A percentile compares a stretch with the other conserved stretches of the same genome.
phyloP scores from a whole-genome alignment of 2,329 filamentous ascomycete genomes.

The Pseudogymnoascus verrucosus region DNA sequence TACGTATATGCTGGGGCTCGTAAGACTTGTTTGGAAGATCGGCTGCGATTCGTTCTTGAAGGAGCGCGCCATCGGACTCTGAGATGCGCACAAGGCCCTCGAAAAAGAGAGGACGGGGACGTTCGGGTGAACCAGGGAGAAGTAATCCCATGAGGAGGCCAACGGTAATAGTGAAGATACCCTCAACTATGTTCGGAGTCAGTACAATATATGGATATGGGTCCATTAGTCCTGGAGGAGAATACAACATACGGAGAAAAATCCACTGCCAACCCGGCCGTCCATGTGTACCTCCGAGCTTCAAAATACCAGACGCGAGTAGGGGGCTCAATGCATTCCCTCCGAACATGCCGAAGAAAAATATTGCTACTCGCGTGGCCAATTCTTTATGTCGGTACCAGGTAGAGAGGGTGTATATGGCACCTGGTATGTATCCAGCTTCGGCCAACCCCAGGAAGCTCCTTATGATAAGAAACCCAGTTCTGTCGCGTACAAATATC shows the following conservation, averaged over 20 bases:
- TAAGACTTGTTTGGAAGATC: conserved; percentile 34
- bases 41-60: conserved; percentile 34
- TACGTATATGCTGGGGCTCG: conserved; percentile 28
- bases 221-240: too few relatives aligned
- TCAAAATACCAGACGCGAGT: conserved; percentile 37
- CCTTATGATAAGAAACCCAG: conserved; percentile 38
- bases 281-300: conserved; percentile 14
- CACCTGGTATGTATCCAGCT: conserved; percentile 45
- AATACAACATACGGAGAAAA: conserved; percentile 10
- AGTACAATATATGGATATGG: neutral
- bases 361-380: conserved; percentile 50
- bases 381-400: conserved; percentile 55
- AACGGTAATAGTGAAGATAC: conserved; percentile 25
- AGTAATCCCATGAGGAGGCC: conserved; percentile 33
- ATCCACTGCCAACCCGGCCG: conserved; percentile 18
- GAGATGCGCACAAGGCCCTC: conserved; percentile 8
- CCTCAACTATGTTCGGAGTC: conserved; percentile 20
- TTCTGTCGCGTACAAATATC: conserved; percentile 35
- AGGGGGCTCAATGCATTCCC: conserved; percentile 55
- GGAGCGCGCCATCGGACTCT: conserved; percentile 30
- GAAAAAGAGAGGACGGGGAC: conserved; percentile 30
- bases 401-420: conserved; percentile 52
- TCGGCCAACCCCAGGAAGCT: conserved; percentile 46
- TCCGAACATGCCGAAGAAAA: conserved; percentile 49
- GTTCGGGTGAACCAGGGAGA: conserved; percentile 31